A percentile compares a stretch with the other conserved stretches of the same genome.
phyloP scores from a whole-genome alignment of 768 basidiomycete species.

The Coprinellus aureogranulatus region DNA sequence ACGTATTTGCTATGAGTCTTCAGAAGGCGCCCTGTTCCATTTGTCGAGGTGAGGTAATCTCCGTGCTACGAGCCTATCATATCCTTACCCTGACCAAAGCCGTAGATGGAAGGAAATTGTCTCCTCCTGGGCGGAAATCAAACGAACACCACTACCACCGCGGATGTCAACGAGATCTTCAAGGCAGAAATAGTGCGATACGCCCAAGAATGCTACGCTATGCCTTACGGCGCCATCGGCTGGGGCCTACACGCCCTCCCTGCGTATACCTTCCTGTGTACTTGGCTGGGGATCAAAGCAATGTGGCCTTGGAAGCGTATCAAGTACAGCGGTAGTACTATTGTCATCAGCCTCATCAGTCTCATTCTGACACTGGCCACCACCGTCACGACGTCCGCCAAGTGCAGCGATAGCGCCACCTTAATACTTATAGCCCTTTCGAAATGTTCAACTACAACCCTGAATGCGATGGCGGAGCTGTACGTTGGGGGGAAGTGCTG shows the following conservation, averaged over 20 bases:
- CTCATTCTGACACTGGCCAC: not conserved
- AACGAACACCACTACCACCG: not conserved
- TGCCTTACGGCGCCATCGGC: slow-evolving; percentile 11
- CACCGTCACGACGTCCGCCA: not conserved
- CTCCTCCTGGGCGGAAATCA: too few species aligned
- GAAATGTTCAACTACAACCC: not conserved
- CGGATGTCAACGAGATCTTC: not conserved
- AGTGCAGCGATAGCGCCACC: not conserved
- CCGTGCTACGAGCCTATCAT: too few species aligned
- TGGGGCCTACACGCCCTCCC: slow-evolving; percentile 13
- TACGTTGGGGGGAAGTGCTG: not conserved
- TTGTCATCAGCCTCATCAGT: not conserved
- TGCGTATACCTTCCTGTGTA: slow-evolving; percentile 6
- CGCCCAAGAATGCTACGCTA: slow-evolving; percentile 7
- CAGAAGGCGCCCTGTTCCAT: too few species aligned
- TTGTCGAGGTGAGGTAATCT: too few species aligned
- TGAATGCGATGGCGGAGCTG: not conserved
- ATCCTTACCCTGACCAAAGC: too few species aligned
- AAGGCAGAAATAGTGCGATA: not conserved
- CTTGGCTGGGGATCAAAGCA: not conserved
- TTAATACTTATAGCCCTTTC: not conserved
- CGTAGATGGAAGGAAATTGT: too few species aligned
- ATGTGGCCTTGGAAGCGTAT: not conserved
- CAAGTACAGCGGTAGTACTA: not conserved
- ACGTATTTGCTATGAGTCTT: too few species aligned